A percentile compares a stretch with the other conserved stretches of the same genome.
phyloP scores from a whole-genome alignment of 139 green algal species.

The Pseudopediastrum boryanum region DNA sequence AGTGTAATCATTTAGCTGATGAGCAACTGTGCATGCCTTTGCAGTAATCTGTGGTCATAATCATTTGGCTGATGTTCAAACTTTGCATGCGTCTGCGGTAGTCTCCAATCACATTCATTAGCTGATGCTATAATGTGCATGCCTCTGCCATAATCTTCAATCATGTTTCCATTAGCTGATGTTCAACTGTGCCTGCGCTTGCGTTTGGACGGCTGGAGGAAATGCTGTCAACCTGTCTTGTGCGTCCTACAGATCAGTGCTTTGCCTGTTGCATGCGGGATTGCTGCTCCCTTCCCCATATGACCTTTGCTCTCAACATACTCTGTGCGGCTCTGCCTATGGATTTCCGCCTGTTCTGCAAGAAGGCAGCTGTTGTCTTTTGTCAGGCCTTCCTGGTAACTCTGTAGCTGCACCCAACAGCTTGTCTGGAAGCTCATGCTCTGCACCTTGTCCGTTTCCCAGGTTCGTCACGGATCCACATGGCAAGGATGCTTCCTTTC shows the following conservation, averaged over 20 bases:
- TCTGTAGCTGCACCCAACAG: not conserved
- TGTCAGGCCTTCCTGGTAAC: not conserved
- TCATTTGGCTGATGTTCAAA: too few species aligned
- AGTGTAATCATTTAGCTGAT: not conserved
- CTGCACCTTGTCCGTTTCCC: not conserved
- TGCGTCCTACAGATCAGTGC: too few species aligned
- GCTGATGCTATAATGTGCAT: too few species aligned
- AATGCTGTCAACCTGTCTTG: too few species aligned
- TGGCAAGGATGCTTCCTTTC: slow-evolving; percentile 48
- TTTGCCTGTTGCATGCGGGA: too few species aligned
- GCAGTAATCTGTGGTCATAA: not conserved
- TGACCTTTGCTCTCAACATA: not conserved
- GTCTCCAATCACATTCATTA: too few species aligned
- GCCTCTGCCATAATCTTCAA: too few species aligned
- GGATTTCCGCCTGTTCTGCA: not conserved
- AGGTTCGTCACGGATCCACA: slow-evolving; percentile 47
- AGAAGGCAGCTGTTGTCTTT: slow-evolving; percentile 8
- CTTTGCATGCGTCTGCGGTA: too few species aligned
- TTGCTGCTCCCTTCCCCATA: not conserved
- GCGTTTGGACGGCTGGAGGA: too few species aligned
- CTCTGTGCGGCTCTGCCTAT: not conserved
- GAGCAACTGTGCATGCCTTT: not conserved
- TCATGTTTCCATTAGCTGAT: too few species aligned
- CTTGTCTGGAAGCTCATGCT: not conserved
- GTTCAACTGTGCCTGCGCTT: too few species aligned